Percentiles rank a stretch among this genome's conserved stretches.
phyloP scores from a whole-genome alignment of 2,329 filamentous ascomycete species.

The Aspergillus arachidicola region DNA sequence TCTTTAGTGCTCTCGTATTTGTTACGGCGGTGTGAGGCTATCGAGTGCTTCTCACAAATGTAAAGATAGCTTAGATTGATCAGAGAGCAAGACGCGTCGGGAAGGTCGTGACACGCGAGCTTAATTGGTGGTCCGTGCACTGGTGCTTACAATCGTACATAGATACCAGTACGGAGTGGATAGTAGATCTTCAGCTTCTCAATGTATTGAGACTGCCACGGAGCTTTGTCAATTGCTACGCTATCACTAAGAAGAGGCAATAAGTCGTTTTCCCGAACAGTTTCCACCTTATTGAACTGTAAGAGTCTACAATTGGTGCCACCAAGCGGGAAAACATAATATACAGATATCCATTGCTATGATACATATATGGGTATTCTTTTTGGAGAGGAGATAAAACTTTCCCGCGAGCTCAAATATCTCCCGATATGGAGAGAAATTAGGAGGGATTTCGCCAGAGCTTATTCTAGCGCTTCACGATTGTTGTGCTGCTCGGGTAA shows the following conservation, averaged over 20 bases:
- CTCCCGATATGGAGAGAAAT: neutral
- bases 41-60: neutral
- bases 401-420: neutral
- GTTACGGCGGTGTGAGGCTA: neutral
- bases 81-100: conserved; percentile 34
- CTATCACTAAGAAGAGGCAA: neutral
- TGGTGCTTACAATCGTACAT: conserved; percentile 7
- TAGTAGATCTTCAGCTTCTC: neutral
- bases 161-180: neutral
- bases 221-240: neutral
- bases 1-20: conserved; percentile 33
- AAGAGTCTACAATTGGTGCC: neutral
- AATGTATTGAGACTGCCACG: neutral
- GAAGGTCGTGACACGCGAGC: conserved; percentile 34
- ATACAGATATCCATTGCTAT: conserved; percentile 7
- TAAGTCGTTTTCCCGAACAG: no score
- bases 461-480: neutral
- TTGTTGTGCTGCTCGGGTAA: neutral
- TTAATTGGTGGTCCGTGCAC: conserved; percentile 44
- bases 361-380: neutral
- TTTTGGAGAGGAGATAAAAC: conserved; percentile 12
- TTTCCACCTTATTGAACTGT: neutral
- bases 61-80: conserved; percentile 13
- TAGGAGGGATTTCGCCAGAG: neutral
- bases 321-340: neutral